These are phyloP conservation scores for Aquilaria yunnanensis DNA, from an alignment of 345 rosid species.

Conservation along the genomic window DNA sequence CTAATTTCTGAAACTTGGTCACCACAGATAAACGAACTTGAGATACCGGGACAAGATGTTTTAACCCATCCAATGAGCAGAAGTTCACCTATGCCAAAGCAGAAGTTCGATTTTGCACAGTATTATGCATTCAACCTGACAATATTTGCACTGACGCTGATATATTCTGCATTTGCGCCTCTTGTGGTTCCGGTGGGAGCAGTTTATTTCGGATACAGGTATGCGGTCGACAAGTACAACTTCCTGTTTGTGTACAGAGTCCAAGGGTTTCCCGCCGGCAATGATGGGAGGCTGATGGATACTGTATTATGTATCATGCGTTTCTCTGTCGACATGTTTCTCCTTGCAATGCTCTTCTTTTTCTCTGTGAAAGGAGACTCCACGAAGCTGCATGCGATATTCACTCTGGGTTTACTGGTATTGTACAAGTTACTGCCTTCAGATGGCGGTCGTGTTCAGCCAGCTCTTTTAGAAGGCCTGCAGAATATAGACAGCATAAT, in stretches of 20 bases:
- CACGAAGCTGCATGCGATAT: constrained; percentile 92
- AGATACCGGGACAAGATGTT: constrained; percentile 63
- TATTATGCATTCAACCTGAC: constrained; percentile 94
- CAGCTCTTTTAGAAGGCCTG: constrained; percentile 65
- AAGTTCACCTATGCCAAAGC: constrained; percentile 89
- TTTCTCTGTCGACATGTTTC: constrained; percentile 83
- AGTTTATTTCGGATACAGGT: constrained; percentile 88
- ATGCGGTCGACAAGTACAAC: constrained; percentile 94
- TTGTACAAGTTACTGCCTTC: constrained; percentile 86
- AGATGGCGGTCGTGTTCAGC: constrained; percentile 51
- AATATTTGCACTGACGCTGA: constrained; percentile 86
- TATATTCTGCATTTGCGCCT: constrained; percentile 89
- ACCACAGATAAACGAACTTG: constrained; percentile 40
- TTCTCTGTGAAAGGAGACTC: constrained; percentile 93
- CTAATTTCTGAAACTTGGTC: constrained; percentile 58
- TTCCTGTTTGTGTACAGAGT: constrained; percentile 92
- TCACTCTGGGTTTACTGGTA: constrained; percentile 79
- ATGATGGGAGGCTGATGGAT: constrained; percentile 98
- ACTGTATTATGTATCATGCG: constrained; percentile 77
- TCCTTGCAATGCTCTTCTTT: constrained; percentile 77
- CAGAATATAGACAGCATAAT: constrained; percentile 73
- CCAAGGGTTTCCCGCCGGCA: constrained; percentile 91
- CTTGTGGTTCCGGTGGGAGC: constrained; percentile 94
- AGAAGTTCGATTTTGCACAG: constrained; percentile 93
- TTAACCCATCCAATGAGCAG: constrained; percentile 75